phyloP scores from a whole-genome alignment of 2,329 filamentous ascomycete genomes.

The Penicillium sp. region DNA sequence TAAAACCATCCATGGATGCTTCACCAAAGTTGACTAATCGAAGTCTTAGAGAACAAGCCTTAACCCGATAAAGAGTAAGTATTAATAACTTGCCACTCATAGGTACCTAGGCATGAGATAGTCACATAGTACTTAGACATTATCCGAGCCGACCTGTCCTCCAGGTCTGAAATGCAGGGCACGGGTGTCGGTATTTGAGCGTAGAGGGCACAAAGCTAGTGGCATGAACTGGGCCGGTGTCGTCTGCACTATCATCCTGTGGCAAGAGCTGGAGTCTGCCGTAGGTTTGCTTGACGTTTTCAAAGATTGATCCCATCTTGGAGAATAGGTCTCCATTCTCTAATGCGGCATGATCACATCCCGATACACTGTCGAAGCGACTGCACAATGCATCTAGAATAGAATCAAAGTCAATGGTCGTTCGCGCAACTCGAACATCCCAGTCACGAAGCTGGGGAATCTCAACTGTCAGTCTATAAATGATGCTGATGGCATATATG shows the following conservation, averaged over 20 bases:
- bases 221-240: neutral
- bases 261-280: neutral
- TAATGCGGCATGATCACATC: neutral
- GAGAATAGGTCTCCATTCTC: neutral
- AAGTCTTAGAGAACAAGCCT: too few relatives aligned
- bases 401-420: neutral
- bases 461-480: neutral
- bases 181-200: neutral
- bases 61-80: too few relatives aligned
- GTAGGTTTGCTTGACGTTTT: neutral
- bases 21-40: too few relatives aligned
- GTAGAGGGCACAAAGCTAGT: neutral
- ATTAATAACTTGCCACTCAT: too few relatives aligned
- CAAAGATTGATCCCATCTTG: neutral
- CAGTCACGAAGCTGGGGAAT: neutral
- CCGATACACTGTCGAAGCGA: neutral
- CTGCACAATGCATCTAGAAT: neutral
- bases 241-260: neutral
- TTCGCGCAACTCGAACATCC: slow-evolving; percentile 1
- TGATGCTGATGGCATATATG: neutral
- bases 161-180: neutral
- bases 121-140: neutral
- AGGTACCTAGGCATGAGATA: too few relatives aligned
- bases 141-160: neutral
- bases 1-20: too few relatives aligned